Evolutionary conservation across 192 early-diverging fungal species (phyloP).

Genomic region (Linnemannia schmuckeri): DNA sequence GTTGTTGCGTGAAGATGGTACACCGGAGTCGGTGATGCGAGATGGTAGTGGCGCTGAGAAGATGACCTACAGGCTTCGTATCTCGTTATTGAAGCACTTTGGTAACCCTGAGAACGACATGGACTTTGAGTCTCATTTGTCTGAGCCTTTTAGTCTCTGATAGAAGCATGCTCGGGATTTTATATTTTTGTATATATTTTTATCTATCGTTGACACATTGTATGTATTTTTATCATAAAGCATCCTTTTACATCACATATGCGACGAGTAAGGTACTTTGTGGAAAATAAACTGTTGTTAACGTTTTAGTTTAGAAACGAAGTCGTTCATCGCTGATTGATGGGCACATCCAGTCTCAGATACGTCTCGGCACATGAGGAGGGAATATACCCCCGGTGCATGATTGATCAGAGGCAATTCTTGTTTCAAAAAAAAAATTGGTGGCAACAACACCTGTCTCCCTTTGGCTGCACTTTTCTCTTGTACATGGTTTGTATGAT

Average conservation of each 20-base stretch:
- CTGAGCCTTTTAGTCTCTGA: constrained; percentile 17
- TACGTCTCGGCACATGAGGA: too few species aligned
- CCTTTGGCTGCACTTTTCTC: too few species aligned
- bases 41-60: background rate
- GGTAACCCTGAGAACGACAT: constrained; percentile 42
- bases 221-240: background rate
- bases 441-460: too few species aligned
- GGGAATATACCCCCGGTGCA: too few species aligned
- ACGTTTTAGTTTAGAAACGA: too few species aligned
- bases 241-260: background rate
- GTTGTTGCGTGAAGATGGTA: constrained; percentile 22
- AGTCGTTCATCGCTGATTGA: too few species aligned
- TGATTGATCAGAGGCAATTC: too few species aligned
- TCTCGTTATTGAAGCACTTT: constrained; percentile 57
- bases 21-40: background rate
- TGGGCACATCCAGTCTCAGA: too few species aligned
- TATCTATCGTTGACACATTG: background rate
- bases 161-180: background rate
- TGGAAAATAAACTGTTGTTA: too few species aligned
- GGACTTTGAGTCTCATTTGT: constrained; percentile 58
- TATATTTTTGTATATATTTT: background rate
- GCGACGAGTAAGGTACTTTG: background rate
- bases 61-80: constrained; percentile 36
- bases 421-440: too few species aligned
- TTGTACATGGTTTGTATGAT: too few species aligned